These are phyloP conservation scores for Phytopythium vexans DNA, from an alignment of 352 stramenopile genomes.

Conservation along the genomic window DNA sequence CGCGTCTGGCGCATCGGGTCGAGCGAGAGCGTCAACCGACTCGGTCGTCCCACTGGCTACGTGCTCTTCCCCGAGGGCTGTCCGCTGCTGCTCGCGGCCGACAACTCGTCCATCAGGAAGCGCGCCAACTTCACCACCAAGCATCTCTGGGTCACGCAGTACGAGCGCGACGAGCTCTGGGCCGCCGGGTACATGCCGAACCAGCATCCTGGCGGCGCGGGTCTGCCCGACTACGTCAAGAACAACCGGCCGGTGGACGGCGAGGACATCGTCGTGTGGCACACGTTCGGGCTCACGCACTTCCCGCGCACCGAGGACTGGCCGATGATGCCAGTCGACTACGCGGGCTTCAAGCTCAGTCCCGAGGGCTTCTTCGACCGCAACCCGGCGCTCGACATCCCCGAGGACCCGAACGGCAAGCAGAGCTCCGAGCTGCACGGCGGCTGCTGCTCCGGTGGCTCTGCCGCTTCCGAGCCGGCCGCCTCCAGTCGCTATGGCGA, in stretches of 20 bases:
- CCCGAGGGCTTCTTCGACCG: conserved; percentile 58
- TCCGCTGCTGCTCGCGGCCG: conserved; percentile 45
- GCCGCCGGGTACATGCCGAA: conserved; percentile 68
- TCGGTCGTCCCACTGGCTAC: conserved; percentile 54
- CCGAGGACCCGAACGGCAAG: conserved; percentile 35
- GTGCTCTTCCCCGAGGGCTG: conserved; percentile 49
- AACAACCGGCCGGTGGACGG: conserved; percentile 47
- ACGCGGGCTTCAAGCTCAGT: conserved; percentile 58
- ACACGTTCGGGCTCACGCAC: conserved; percentile 71
- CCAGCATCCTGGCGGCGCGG: conserved; percentile 42
- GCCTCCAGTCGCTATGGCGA: background rate
- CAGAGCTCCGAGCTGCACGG: conserved; percentile 14
- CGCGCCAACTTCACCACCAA: conserved; percentile 62
- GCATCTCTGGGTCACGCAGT: conserved; percentile 71
- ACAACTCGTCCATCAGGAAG: conserved; percentile 42
- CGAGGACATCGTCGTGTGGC: conserved; percentile 73
- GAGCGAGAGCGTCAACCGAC: conserved; percentile 45
- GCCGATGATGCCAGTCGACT: conserved; percentile 77
- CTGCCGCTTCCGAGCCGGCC: background rate
- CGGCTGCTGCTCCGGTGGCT: background rate
- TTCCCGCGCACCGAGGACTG: conserved; percentile 70
- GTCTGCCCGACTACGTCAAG: conserved; percentile 54
- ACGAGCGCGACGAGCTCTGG: conserved; percentile 56
- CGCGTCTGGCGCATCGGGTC: conserved; percentile 61
- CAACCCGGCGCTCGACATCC: conserved; percentile 42